phyloP scores from a whole-genome alignment of 2,329 filamentous ascomycete genomes.

The Pseudogymnoascus destructans region DNA sequence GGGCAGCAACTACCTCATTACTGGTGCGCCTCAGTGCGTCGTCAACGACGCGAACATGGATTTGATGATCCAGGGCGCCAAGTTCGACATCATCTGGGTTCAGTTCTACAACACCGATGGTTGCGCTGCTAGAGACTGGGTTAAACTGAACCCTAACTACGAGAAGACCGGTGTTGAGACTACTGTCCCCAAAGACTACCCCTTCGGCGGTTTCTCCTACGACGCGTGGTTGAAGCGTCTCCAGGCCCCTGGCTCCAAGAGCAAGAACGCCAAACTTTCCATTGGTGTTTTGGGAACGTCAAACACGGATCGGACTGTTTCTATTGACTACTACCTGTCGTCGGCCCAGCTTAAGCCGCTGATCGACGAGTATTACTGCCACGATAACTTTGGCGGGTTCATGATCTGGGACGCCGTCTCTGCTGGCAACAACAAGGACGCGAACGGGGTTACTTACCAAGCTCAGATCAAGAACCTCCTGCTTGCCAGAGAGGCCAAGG shows the following conservation, averaged over 20 bases:
- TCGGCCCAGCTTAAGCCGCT: slow-evolving; percentile 17
- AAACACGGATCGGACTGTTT: neutral
- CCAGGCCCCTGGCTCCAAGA: slow-evolving; percentile 14
- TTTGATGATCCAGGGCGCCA: slow-evolving; percentile 17
- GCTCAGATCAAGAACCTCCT: slow-evolving; percentile 9
- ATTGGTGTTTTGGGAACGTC: slow-evolving; percentile 17
- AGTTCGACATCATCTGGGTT: slow-evolving; percentile 25
- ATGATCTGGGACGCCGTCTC: slow-evolving; percentile 25
- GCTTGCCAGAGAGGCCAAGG: neutral
- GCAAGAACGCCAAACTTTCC: slow-evolving; percentile 21
- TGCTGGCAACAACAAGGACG: slow-evolving; percentile 16
- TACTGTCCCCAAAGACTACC: neutral
- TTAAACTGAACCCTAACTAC: slow-evolving; percentile 12
- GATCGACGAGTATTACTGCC: slow-evolving; percentile 16
- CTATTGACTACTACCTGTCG: slow-evolving; percentile 18
- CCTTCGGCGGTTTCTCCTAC: slow-evolving; percentile 18
- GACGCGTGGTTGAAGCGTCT: slow-evolving; percentile 18
- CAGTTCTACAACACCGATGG: slow-evolving; percentile 25
- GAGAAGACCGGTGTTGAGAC: neutral
- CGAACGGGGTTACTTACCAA: neutral
- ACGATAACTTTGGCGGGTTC: slow-evolving; percentile 24
- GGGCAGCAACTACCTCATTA: slow-evolving; percentile 20
- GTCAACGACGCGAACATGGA: slow-evolving; percentile 25
- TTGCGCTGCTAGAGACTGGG: slow-evolving; percentile 21
- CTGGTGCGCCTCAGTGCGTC: slow-evolving; percentile 25